Percentiles rank a stretch among this genome's conserved stretches.
Conservation (phyloP, 305 asterid species). For the Solanum chacoense region DNA sequence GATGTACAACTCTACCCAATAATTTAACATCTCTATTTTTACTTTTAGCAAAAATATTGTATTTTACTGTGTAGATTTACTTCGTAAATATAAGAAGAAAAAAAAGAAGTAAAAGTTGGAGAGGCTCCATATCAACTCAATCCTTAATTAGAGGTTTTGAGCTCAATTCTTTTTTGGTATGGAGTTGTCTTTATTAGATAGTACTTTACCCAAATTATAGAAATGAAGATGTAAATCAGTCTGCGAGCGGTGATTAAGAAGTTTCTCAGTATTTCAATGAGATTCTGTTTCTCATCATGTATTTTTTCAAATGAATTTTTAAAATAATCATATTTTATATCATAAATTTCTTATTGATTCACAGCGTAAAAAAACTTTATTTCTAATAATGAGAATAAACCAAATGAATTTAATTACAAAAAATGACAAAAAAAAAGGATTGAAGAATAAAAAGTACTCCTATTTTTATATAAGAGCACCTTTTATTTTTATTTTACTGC, state of each 20-base stretch:
- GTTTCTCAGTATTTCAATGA: background rate
- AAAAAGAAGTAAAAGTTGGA: background rate
- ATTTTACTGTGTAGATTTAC: background rate
- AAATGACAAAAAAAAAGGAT: background rate
- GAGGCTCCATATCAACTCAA: background rate
- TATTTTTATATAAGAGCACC: background rate
- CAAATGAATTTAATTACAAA: background rate
- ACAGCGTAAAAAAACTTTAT: background rate
- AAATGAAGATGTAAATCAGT: no score
- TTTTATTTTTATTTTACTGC: no score
- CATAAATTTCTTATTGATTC: no score
- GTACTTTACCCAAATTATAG: no score
- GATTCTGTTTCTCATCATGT: background rate
- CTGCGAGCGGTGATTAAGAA: no score
- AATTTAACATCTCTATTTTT: background rate
- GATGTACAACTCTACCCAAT: background rate
- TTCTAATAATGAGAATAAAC: background rate
- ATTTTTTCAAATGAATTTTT: no score
- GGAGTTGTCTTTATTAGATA: background rate
- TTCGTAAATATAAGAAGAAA: background rate
- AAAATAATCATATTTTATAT: no score
- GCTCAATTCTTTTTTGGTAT: fast-evolving
- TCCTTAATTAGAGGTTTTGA: background rate
- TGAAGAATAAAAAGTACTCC: background rate
- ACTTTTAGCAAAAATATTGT: background rate